These are phyloP conservation scores for Takashimella tepidaria DNA, from an alignment of 1,284 basidiomycete species.

Conservation along the genomic window DNA sequence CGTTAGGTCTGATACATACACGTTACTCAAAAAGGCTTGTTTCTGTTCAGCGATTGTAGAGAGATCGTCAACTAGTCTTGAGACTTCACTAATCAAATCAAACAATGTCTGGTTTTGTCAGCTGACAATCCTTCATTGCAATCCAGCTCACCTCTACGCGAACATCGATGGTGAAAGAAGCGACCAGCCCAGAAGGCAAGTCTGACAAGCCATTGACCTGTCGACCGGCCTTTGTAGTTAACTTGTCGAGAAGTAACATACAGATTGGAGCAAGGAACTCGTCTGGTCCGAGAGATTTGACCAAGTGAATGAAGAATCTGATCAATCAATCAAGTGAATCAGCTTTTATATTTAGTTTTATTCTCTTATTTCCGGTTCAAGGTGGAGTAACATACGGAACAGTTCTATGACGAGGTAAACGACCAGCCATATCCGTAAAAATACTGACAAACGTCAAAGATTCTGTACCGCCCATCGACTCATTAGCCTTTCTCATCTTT, in stretches of 20 bases:
- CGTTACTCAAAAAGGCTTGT: constrained; percentile 39
- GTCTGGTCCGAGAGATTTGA: constrained; percentile 71
- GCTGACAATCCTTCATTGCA: too few relatives aligned
- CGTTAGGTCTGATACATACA: too few relatives aligned
- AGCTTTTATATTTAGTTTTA: background rate
- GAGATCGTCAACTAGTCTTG: constrained; percentile 55
- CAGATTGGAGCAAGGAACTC: constrained; percentile 79
- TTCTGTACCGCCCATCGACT: constrained; percentile 20
- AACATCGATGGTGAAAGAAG: constrained; percentile 57
- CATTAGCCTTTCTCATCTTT: background rate
- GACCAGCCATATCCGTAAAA: constrained; percentile 49
- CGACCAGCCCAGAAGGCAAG: constrained; percentile 57
- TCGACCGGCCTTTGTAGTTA: constrained; percentile 56
- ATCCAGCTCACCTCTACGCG: too few relatives aligned
- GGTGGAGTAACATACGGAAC: too few relatives aligned
- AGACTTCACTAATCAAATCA: constrained; percentile 63
- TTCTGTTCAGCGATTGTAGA: constrained; percentile 15
- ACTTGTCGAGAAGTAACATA: constrained; percentile 81
- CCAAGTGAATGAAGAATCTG: constrained; percentile 89
- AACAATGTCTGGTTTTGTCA: too few relatives aligned
- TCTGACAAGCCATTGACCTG: constrained; percentile 47
- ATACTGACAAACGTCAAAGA: constrained; percentile 44
- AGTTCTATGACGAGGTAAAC: constrained; percentile 48
- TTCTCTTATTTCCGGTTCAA: constrained; percentile 21
- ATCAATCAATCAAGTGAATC: constrained; percentile 3